Conservation (phyloP, 139 green algal species). For the Coelastrella sp. region DNA sequence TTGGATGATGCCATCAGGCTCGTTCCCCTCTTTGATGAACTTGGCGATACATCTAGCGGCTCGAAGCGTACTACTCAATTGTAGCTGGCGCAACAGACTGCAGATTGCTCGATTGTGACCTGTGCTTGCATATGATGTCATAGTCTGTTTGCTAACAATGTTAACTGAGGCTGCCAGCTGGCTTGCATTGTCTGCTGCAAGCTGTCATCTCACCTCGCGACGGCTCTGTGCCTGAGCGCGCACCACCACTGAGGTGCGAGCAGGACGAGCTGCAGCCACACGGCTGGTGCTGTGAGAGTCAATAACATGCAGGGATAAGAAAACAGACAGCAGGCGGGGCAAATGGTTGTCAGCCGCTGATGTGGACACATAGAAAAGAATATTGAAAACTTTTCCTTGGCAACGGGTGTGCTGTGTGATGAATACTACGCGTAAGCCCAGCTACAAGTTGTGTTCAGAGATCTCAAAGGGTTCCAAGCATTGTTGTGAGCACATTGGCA, state of each 20-base stretch:
- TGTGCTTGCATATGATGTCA: too few species aligned
- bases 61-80: too few species aligned
- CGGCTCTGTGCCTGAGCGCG: slow-evolving; percentile 29
- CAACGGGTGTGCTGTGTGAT: neutral
- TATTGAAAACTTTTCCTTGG: too few species aligned
- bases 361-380: neutral
- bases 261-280: slow-evolving; percentile 26
- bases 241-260: slow-evolving; percentile 31
- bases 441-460: too few species aligned
- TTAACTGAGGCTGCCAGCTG: neutral
- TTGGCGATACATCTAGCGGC: too few species aligned
- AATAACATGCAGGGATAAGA: neutral
- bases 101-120: too few species aligned
- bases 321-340: neutral
- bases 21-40: too few species aligned
- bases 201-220: slow-evolving; percentile 11
- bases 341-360: neutral
- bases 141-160: too few species aligned
- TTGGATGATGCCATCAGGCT: too few species aligned
- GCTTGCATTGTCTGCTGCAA: neutral
- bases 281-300: slow-evolving; percentile 19
- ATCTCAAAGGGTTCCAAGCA: too few species aligned
- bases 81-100: too few species aligned
- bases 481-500: slow-evolving; percentile 5
- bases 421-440: too few species aligned